Base-by-base conservation (phyloP, 2,329 filamentous ascomycete species). In the Trichoderma polysporum region DNA sequence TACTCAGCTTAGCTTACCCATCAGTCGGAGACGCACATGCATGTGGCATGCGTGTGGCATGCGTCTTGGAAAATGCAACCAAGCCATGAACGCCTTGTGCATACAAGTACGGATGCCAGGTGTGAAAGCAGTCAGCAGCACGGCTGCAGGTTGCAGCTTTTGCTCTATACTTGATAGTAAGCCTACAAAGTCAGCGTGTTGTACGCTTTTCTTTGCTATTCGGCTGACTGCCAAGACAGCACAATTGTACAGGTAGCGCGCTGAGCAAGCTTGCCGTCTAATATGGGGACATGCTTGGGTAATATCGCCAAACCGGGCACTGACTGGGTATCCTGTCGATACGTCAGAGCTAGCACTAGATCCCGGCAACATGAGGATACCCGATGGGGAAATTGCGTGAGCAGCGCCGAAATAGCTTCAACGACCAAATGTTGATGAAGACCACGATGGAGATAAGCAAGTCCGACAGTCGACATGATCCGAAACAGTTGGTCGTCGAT, bases 11-110 rank as follows among this genome's bases (percentile, higher is more conserved):
- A 63, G 60, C 60, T 63, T 63, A 63, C 60, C 49, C 49, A 63
- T 63, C 49, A 52, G 60, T 53, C 49, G 60, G 60, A n/a, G 39
- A 53, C 60, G 60, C 60, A 63, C 60, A 63, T 53, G 49, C 58
- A 61, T 53, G 33, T 31, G 31, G 49, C 39, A 53, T 49, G 47
- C 60, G 39, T 47, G 27, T 50, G 33, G 59, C 47, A 58, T 45
- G 41, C 25, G 47, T 22, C 39, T 13, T 25, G 47, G 12, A 17
- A 29, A 27, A 25, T 49, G 47, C 47, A 49, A 49, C 47, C 47
- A 49, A 50, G 47, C 25, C 41, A 45, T 50, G 41, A 59, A 31
- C 54, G 27, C 54, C 54, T 41, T 58, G 54, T 59, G 56, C 39
- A 41, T 49, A 22, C 45, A 12, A n/a, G 45, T 47, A 27, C 22